Conservation (phyloP, 306 rosid genomes). For the Vigna mungo region DNA sequence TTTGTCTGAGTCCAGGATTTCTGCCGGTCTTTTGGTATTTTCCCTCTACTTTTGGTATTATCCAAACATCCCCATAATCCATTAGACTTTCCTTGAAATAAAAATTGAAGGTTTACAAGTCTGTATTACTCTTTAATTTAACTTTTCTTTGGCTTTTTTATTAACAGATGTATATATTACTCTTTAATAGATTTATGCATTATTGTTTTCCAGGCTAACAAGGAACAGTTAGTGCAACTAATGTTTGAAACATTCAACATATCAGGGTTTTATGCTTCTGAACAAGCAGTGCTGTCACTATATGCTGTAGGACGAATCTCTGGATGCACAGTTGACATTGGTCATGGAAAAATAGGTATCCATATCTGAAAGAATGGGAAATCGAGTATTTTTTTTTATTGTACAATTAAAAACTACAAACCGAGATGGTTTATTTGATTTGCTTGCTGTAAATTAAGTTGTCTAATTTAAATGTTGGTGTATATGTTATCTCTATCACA, state of each 20-base stretch:
- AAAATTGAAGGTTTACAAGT: slow-evolving; percentile 21
- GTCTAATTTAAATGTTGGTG: slow-evolving; percentile 6
- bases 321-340: slow-evolving; percentile 97
- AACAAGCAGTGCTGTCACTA: slow-evolving; percentile 93
- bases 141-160: background rate
- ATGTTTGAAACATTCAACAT: slow-evolving; percentile 99
- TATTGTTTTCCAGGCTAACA: slow-evolving; percentile 70
- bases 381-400: slow-evolving; percentile 28
- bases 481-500: slow-evolving; percentile 23
- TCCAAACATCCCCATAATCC: background rate
- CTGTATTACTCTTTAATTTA: slow-evolving; percentile 25
- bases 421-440: background rate
- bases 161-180: slow-evolving; percentile 17
- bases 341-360: slow-evolving; percentile 97
- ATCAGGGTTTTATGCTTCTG: slow-evolving; percentile 99
- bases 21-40: too few species aligned
- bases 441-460: slow-evolving; percentile 14
- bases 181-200: slow-evolving; percentile 27
- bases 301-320: slow-evolving; percentile 97
- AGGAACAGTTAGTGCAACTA: slow-evolving; percentile 95
- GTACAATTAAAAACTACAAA: slow-evolving; percentile 12
- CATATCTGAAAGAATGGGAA: slow-evolving; percentile 23
- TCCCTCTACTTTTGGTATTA: too few species aligned
- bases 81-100: slow-evolving; percentile 17
- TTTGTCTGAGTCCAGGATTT: too few species aligned